Evolutionary conservation across 345 rosid species (phyloP).

Genomic region (Salix purpurea): DNA sequence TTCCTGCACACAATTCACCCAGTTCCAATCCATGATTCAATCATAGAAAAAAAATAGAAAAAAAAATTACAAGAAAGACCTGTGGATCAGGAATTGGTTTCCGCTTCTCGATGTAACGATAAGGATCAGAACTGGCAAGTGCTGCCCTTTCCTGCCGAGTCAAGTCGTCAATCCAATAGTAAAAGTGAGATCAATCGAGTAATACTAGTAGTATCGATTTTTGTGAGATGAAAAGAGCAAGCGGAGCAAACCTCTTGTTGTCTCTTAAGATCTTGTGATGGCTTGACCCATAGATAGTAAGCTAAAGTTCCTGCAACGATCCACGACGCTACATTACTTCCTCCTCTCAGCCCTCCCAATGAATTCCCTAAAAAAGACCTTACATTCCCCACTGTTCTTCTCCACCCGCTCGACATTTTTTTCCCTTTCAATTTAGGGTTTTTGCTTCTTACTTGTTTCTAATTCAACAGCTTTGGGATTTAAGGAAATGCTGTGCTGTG

Average conservation of each 20-base stretch:
- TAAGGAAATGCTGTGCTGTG: not conserved
- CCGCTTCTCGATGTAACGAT: conserved; percentile 64
- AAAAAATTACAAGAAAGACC: conserved; percentile 25
- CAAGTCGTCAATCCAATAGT: not conserved
- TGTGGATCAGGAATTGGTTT: conserved; percentile 83
- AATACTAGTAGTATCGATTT: not conserved
- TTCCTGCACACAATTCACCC: conserved; percentile 36
- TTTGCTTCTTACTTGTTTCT: no score
- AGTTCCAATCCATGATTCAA: not conserved
- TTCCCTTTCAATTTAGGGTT: not conserved
- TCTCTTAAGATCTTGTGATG: conserved; percentile 76
- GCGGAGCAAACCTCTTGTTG: conserved; percentile 58
- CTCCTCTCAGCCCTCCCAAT: conserved; percentile 83
- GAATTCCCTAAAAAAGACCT: conserved; percentile 70
- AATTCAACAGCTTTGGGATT: not conserved
- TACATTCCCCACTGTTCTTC: conserved; percentile 58
- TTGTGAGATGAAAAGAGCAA: not conserved
- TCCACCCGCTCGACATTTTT: conserved; percentile 47
- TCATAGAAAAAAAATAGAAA: not conserved
- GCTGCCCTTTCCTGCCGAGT: conserved; percentile 62
- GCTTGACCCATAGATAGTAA: conserved; percentile 88
- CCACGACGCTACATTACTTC: conserved; percentile 78
- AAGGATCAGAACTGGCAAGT: conserved; percentile 60
- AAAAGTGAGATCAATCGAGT: not conserved
- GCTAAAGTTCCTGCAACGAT: conserved; percentile 87